Evolutionary conservation across 441 rosid species (phyloP).

Genomic region (Aleurites moluccanus): DNA sequence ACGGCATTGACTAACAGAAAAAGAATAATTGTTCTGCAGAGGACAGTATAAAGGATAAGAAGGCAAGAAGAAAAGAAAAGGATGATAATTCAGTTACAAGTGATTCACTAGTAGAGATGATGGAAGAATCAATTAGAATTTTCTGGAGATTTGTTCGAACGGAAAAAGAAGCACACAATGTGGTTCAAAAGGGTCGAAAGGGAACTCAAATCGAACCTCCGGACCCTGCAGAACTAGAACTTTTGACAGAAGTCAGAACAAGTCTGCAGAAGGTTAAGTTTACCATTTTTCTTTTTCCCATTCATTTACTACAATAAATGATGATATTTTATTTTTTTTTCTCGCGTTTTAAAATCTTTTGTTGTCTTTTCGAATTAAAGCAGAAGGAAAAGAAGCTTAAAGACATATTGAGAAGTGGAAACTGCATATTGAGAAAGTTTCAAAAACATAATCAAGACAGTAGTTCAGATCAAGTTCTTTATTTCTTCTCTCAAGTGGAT

Average conservation of each 20-base stretch:
- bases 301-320: not conserved
- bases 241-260: slow-evolving; percentile 50
- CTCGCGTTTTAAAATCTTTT: not conserved
- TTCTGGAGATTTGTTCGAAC: slow-evolving; percentile 80
- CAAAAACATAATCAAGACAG: slow-evolving; percentile 41
- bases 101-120: slow-evolving; percentile 63
- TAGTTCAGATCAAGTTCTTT: slow-evolving; percentile 59
- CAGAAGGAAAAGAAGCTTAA: slow-evolving; percentile 86
- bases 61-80: slow-evolving; percentile 39
- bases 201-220: slow-evolving; percentile 58
- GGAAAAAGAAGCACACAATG: slow-evolving; percentile 55
- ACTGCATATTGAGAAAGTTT: slow-evolving; percentile 66
- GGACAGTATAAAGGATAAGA: slow-evolving; percentile 58
- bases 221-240: slow-evolving; percentile 47
- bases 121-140: slow-evolving; percentile 86
- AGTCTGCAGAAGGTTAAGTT: slow-evolving; percentile 58
- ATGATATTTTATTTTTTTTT: not conserved
- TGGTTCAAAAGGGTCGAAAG: slow-evolving; percentile 40
- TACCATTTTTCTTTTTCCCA: not conserved
- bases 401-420: slow-evolving; percentile 62
- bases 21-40: slow-evolving; percentile 42
- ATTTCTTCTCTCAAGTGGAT: slow-evolving; percentile 85
- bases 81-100: slow-evolving; percentile 51
- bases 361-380: slow-evolving; percentile 6
- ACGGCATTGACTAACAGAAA: slow-evolving; percentile 18